Evolutionary conservation across 2,329 filamentous ascomycete species (phyloP), one percentile per base, ranked within the genome.

Genomic region (Annulohypoxylon truncatum): DNA sequence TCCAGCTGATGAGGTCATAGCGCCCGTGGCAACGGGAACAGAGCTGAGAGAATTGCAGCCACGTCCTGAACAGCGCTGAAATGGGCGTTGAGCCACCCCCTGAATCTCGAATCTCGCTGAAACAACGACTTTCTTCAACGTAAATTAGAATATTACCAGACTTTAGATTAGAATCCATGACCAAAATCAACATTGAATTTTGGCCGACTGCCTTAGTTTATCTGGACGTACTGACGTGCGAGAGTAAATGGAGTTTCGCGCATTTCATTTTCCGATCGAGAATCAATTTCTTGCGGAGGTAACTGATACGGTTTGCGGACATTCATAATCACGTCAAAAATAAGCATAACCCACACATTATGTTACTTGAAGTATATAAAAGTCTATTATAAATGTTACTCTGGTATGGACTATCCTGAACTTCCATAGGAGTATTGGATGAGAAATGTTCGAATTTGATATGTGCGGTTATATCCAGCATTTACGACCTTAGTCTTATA

Each of bases 1-100:
- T 10, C 56, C 63, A 6, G 64, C 63, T 9, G 66, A 66, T 28
- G 59, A 64, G 18, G 47, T 56, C 40, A 31, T 47, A 35, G 40
- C 58, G 24, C 53, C 63, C 0, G 57, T 66, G 26, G 64, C 46
- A 26, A 66, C 64, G 3, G 59, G 64, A 33, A 55, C 59, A n/a
- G 64, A 66, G 31, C 31, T 69, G 9, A 52, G 60, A 59, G 50
- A 67, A 10, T 22, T 62, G 7, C 64, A 28, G 15, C 46, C 50
- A 13, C 51, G 57, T 24, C 12, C 46, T 18, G 56, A 61, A 35
- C 62, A 57, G 28, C 51, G 62, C 22, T 65, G 33, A 54, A 26
- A 38, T 44, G 24, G n/a, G 7, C 35, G 10, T 42, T 12, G 38
- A 42, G 38, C 38, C 38, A 42, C 38, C 38, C 38, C 38, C 38